Percentiles rank a stretch among this genome's conserved stretches.
These are phyloP conservation scores for Hordeum marinum DNA, from an alignment of 176 grass and related monocot species.

Conservation along the genomic window DNA sequence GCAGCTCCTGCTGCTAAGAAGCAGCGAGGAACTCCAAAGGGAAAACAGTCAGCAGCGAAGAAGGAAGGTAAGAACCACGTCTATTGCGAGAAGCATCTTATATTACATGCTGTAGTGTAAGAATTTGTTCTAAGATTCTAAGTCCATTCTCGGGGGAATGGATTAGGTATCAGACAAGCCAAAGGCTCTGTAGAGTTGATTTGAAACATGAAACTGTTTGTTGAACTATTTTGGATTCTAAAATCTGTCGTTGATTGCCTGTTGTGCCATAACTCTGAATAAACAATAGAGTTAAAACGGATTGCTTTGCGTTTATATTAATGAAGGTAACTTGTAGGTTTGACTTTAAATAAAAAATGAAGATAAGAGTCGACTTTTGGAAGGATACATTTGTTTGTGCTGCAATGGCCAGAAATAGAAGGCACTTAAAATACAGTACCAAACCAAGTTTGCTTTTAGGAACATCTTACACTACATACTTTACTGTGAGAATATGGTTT, in stretches of 20 bases:
- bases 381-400: background rate
- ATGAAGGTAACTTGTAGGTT: background rate
- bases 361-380: background rate
- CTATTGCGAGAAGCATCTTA: background rate
- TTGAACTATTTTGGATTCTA: background rate
- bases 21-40: background rate
- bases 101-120: background rate
- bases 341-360: background rate
- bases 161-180: background rate
- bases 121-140: background rate
- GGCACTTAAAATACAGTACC: background rate
- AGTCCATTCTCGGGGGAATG: background rate
- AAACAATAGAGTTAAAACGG: background rate
- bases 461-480: background rate
- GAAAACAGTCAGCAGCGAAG: background rate
- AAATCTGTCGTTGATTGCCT: background rate
- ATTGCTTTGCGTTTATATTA: background rate
- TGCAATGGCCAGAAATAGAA: background rate
- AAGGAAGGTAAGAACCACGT: background rate
- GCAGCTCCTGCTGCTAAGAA: background rate
- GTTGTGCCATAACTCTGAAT: background rate
- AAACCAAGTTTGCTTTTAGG: background rate
- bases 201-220: background rate
- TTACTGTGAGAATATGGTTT: constrained; percentile 1
- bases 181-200: background rate